Percentiles rank a stretch among this genome's conserved stretches.
These are phyloP conservation scores for Podaxis pistillaris DNA, from an alignment of 768 basidiomycete species.

Conservation along the genomic window DNA sequence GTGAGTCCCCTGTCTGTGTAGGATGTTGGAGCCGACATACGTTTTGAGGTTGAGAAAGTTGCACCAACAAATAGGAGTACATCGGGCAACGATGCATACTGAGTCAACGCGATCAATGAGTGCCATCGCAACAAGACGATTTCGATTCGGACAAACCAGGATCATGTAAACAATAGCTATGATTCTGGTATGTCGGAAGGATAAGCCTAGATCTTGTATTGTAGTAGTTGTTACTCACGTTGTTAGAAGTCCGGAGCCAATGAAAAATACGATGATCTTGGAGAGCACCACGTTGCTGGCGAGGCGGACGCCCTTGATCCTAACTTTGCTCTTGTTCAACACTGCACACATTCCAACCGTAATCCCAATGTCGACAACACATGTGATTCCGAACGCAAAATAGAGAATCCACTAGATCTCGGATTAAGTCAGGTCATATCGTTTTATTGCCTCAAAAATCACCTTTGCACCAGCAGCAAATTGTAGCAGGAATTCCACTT, in stretches of 20 bases:
- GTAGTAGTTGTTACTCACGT: neutral
- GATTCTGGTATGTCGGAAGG: neutral
- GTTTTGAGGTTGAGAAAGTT: slow-evolving; percentile 12
- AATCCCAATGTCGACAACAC: slow-evolving; percentile 12
- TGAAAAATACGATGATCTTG: slow-evolving; percentile 15
- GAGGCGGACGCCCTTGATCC: slow-evolving; percentile 1
- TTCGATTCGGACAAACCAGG: neutral
- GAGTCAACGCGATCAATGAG: neutral
- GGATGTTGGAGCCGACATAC: neutral
- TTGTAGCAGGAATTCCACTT: slow-evolving; percentile 1
- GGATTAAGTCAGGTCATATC: neutral
- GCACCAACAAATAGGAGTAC: slow-evolving; percentile 8
- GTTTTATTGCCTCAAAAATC: neutral
- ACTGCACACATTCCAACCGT: slow-evolving; percentile 9
- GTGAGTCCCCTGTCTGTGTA: neutral
- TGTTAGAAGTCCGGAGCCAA: slow-evolving; percentile 12
- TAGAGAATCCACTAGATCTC: slow-evolving; percentile 8
- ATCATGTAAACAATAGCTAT: slow-evolving; percentile 9
- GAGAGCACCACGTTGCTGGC: slow-evolving; percentile 10
- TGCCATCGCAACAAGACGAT: neutral
- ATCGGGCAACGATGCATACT: slow-evolving; percentile 9
- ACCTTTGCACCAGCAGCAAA: slow-evolving; percentile 8
- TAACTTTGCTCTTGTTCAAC: slow-evolving; percentile 10
- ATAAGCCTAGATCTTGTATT: neutral
- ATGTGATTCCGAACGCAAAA: slow-evolving; percentile 7